A percentile compares a stretch with the other conserved stretches of the same genome.
These are phyloP conservation scores for Trifolium fragiferum DNA, from an alignment of 306 rosid species.

Conservation along the genomic window DNA sequence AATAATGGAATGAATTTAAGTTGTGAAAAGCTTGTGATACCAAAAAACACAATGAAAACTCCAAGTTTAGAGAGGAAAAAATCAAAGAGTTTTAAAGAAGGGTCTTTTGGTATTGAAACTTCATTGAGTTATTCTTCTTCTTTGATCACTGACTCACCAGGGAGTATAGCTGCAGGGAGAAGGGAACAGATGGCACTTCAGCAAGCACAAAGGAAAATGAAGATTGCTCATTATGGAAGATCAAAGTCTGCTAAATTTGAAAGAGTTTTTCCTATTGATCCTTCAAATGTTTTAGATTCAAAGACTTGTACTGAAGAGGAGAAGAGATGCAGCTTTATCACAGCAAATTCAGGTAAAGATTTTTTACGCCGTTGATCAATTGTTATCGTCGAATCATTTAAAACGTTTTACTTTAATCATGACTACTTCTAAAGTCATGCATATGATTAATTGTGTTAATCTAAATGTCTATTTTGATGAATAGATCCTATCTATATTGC, in stretches of 20 bases:
- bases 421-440: neutral
- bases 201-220: slow-evolving; percentile 90
- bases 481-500: slow-evolving; percentile 93
- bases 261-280: slow-evolving; percentile 58
- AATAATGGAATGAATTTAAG: slow-evolving; percentile 62
- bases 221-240: slow-evolving; percentile 95
- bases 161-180: slow-evolving; percentile 94
- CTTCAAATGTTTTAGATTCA: slow-evolving; percentile 38
- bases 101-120: slow-evolving; percentile 53
- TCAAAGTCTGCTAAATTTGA: slow-evolving; percentile 92
- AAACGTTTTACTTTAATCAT: neutral
- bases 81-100: slow-evolving; percentile 84
- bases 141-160: slow-evolving; percentile 86
- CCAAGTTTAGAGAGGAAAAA: slow-evolving; percentile 80
- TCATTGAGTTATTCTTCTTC: slow-evolving; percentile 77
- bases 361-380: neutral
- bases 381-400: neutral
- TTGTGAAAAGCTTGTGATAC: slow-evolving; percentile 64
- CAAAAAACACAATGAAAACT: slow-evolving; percentile 54
- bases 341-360: slow-evolving; percentile 75
- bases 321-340: slow-evolving; percentile 93
- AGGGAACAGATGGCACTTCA: slow-evolving; percentile 91
- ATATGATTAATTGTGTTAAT: slow-evolving; percentile 13
- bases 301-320: slow-evolving; percentile 57
- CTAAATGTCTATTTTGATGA: slow-evolving; percentile 35